Evolutionary conservation across 108 stramenopile species (phyloP).

Genomic region (Nitzschia sp.): DNA sequence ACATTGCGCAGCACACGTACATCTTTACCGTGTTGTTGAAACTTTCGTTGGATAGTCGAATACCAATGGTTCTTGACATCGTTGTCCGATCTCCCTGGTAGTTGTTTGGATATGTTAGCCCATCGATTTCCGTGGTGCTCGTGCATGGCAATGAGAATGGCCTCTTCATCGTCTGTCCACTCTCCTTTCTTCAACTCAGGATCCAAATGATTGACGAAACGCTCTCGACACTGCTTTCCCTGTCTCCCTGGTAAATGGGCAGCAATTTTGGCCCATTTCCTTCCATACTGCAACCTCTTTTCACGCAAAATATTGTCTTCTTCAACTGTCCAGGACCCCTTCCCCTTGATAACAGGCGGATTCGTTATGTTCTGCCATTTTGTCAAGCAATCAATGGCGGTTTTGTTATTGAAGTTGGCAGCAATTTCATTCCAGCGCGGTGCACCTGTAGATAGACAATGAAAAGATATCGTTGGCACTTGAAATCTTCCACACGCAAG

Average conservation of each 20-base stretch:
- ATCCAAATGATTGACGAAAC: conserved; percentile 95
- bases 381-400: conserved; percentile 75
- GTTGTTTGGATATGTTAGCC: conserved; percentile 88
- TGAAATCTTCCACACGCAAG: background rate
- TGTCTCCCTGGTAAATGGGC: conserved; percentile 90
- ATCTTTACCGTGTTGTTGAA: conserved; percentile 77
- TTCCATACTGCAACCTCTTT: conserved; percentile 63
- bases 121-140: conserved; percentile 83
- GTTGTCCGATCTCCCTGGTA: conserved; percentile 97
- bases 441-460: conserved; percentile 34
- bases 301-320: conserved; percentile 69
- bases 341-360: conserved; percentile 76
- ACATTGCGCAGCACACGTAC: conserved; percentile 33
- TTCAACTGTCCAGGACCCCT: conserved; percentile 81
- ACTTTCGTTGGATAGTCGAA: conserved; percentile 81
- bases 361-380: conserved; percentile 71
- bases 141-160: conserved; percentile 82
- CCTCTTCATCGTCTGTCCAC: conserved; percentile 96
- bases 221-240: conserved; percentile 99
- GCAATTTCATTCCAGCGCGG: conserved; percentile 79
- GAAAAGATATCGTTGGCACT: background rate
- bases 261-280: conserved; percentile 95
- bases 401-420: conserved; percentile 56
- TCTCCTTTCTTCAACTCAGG: conserved; percentile 89
- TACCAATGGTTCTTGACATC: conserved; percentile 97